Evolutionary conservation across 2,329 filamentous ascomycete genomes (phyloP), one percentile per base, ranked within the genome.

Genomic region (Fusarium sp.): DNA sequence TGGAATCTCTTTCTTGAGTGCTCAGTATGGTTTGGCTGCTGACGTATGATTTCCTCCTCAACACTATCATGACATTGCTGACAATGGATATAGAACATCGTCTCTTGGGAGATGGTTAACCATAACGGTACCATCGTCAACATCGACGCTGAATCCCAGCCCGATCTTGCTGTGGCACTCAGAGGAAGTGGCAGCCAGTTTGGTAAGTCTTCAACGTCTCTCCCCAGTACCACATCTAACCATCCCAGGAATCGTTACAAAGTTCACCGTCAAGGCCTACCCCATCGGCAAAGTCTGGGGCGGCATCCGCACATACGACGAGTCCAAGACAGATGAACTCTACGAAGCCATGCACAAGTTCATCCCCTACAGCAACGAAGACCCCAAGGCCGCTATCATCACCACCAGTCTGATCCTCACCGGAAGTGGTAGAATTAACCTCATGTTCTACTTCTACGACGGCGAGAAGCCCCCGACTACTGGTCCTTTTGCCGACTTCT

Each of bases 161-260:
- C 66, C 1, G 66, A 69, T 0, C 66, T 69, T 7, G 66, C 66
- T 0, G 60, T 66, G 0, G 66, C 66, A 0, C 22, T 69, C 14
- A 42, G 60, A n/a, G 66, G 66, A 5, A 69, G 66, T 2, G 66
- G 66, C 1, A 50, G 65, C 8, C 66, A 69, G 3, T 69, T 69
- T 0, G 66, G 64, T 66, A 1, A 51, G 50, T 52, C 6, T 1
- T 8, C 2, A 15, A 7, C 2, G 5, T 2, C 1, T 1, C 5
- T 25, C 4, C 4, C 3, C 0, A 6, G 1, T 11, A 6, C 1
- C 6, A 9, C 1, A 11, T 8, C 38, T 67, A 22, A 67, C 12
- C 1, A 0, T 6, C 0, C 1, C 0, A 66, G 64, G 66, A 0
- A 52, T 69, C 14, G 66, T 66, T 0, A 69, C 66, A 0, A 29